Percentiles rank a stretch among this genome's conserved stretches.
Conservation (phyloP, 208 protist species). For the Spongospora subterranea region DNA sequence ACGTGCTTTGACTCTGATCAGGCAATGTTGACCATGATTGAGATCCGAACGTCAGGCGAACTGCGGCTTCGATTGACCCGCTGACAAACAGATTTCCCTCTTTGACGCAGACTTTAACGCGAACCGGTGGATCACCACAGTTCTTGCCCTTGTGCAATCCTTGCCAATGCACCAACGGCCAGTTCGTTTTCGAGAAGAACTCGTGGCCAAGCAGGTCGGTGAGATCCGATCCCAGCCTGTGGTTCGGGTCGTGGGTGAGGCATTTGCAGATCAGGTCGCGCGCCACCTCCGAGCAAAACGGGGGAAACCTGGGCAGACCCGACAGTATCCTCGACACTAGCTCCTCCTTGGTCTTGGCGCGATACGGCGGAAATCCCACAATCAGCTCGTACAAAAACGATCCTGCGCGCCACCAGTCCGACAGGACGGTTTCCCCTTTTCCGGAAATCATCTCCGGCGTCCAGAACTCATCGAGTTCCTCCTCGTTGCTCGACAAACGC, state of each 20-base stretch:
- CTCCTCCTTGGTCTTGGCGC: not conserved
- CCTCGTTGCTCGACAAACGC: not conserved
- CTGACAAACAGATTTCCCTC: not conserved
- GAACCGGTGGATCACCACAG: not conserved
- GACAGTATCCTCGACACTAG: not conserved
- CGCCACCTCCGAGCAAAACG: not conserved
- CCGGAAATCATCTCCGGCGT: conserved; percentile 26
- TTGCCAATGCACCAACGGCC: not conserved
- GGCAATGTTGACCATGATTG: not conserved
- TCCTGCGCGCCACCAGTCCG: conserved; percentile 26
- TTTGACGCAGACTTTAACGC: not conserved
- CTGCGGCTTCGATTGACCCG: not conserved
- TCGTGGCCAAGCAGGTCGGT: not conserved
- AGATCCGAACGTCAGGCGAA: not conserved
- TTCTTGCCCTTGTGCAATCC: not conserved
- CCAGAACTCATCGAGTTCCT: conserved; percentile 10
- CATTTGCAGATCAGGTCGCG: not conserved
- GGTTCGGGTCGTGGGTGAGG: not conserved
- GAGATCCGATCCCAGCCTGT: not conserved
- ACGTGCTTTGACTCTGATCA: not conserved
- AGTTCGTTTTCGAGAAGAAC: not conserved
- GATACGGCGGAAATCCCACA: conserved; percentile 17
- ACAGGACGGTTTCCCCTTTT: not conserved
- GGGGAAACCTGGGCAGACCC: not conserved
- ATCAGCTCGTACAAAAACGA: conserved; percentile 14